Conservation (phyloP, 2,329 filamentous ascomycete species). For the Ophiocordyceps australis region DNA sequence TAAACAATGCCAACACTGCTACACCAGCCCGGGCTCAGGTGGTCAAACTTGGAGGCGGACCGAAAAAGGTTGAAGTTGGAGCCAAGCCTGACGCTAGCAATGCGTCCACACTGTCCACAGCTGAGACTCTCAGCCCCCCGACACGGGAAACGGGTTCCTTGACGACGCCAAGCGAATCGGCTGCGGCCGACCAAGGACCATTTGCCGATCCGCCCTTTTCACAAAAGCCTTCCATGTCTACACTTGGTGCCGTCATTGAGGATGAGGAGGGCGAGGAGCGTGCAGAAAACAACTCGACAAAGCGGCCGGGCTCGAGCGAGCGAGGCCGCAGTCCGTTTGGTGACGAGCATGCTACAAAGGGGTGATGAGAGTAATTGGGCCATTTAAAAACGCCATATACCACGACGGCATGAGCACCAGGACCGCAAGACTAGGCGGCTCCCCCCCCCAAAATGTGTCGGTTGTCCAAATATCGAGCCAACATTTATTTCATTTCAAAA, state of each 20-base stretch:
- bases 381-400: slow-evolving; percentile 1
- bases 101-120: slow-evolving; percentile 6
- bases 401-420: background rate
- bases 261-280: slow-evolving; percentile 27
- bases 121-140: slow-evolving; percentile 5
- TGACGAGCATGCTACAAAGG: slow-evolving; percentile 37
- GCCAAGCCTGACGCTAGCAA: slow-evolving; percentile 17
- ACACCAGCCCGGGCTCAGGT: slow-evolving; percentile 39
- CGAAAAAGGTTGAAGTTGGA: slow-evolving; percentile 24
- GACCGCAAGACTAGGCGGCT: no score
- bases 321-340: slow-evolving; percentile 32
- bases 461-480: no score
- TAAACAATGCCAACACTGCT: slow-evolving; percentile 45
- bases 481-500: no score
- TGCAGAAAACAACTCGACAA: slow-evolving; percentile 13
- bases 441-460: no score
- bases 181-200: slow-evolving; percentile 32
- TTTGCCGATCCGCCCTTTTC: slow-evolving; percentile 35
- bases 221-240: slow-evolving; percentile 17
- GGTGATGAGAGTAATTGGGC: slow-evolving; percentile 12
- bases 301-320: slow-evolving; percentile 8
- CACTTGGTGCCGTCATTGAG: slow-evolving; percentile 31
- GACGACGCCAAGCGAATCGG: slow-evolving; percentile 31
- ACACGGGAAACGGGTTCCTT: slow-evolving; percentile 22
- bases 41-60: slow-evolving; percentile 34